Percentiles rank a stretch among this genome's conserved stretches.
phyloP scores from a whole-genome alignment of 1,139 yeast species.

The Starmera stellimalicola region DNA sequence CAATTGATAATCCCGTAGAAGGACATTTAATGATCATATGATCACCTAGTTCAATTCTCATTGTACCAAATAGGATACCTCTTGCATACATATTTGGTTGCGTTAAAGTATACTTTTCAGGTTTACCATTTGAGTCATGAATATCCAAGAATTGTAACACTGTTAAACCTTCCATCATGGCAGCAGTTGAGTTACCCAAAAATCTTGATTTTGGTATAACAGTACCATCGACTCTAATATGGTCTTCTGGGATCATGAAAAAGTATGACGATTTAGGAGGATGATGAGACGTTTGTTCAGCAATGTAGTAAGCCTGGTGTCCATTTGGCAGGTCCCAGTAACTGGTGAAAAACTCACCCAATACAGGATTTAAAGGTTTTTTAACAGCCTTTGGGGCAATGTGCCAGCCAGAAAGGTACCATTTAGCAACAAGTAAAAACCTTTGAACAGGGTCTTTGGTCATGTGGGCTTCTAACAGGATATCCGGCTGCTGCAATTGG shows the following conservation, averaged over 20 bases:
- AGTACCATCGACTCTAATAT: slow-evolving; percentile 82
- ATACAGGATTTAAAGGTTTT: slow-evolving; percentile 88
- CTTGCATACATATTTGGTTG: slow-evolving; percentile 97
- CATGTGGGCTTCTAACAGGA: slow-evolving; percentile 60
- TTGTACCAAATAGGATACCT: slow-evolving; percentile 83
- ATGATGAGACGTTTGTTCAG: slow-evolving; percentile 96
- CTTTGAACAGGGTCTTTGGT: slow-evolving; percentile 52
- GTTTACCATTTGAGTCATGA: slow-evolving; percentile 34
- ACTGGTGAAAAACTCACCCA: slow-evolving; percentile 84
- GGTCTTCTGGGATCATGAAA: slow-evolving; percentile 71
- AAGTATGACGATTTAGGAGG: slow-evolving; percentile 98
- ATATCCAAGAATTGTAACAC: slow-evolving; percentile 60
- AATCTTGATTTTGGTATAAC: slow-evolving; percentile 82
- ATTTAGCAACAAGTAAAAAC: slow-evolving; percentile 63
- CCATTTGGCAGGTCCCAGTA: slow-evolving; percentile 83
- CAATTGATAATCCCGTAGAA: slow-evolving; percentile 52
- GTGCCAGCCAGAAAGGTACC: slow-evolving; percentile 96
- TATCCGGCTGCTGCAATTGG: slow-evolving; percentile 73
- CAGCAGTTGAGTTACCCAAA: slow-evolving; percentile 92
- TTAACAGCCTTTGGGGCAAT: slow-evolving; percentile 97
- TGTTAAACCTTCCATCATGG: slow-evolving; percentile 90
- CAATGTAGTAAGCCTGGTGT: slow-evolving; percentile 66
- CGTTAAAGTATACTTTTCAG: slow-evolving; percentile 65
- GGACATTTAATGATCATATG: slow-evolving; percentile 70
- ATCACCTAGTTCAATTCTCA: slow-evolving; percentile 88